Conservation (phyloP, 1,284 basidiomycete species). For the Phaffia rhodozyma region DNA sequence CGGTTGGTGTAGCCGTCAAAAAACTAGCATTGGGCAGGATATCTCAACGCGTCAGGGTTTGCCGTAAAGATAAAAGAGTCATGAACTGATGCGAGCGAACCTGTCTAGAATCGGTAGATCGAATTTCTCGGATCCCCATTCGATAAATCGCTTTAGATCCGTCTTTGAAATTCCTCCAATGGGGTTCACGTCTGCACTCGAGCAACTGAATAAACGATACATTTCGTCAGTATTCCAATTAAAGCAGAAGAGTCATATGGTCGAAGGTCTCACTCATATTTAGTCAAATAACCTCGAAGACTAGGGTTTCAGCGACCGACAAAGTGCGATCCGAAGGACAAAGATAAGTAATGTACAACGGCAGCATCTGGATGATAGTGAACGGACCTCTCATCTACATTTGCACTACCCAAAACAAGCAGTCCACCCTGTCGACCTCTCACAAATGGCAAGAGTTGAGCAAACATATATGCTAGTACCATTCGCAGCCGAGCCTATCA, state of each 20-base stretch:
- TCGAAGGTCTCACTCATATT: conserved; percentile 63
- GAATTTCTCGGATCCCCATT: conserved; percentile 64
- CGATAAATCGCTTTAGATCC: conserved; percentile 91
- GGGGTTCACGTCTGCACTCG: conserved; percentile 80
- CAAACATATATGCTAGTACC: conserved; percentile 95
- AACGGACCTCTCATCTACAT: conserved; percentile 84
- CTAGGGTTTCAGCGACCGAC: conserved; percentile 34
- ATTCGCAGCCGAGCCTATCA: conserved; percentile 74
- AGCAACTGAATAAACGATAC: conserved; percentile 40
- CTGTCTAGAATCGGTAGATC: conserved; percentile 69
- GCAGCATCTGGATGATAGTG: neutral
- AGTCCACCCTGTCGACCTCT: conserved; percentile 72
- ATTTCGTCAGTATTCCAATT: no score
- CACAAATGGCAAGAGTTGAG: conserved; percentile 89
- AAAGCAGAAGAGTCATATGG: neutral
- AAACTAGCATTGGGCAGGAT: conserved; percentile 46
- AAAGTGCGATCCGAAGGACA: neutral
- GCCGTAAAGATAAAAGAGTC: neutral
- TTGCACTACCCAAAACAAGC: conserved; percentile 89
- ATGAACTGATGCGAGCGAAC: conserved; percentile 36
- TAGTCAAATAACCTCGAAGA: conserved; percentile 90
- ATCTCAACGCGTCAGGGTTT: neutral
- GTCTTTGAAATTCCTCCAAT: conserved; percentile 98
- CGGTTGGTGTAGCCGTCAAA: conserved; percentile 80
- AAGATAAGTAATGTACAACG: neutral